These are phyloP conservation scores for Suillus placidus DNA, from an alignment of 768 basidiomycete genomes.

Conservation along the genomic window DNA sequence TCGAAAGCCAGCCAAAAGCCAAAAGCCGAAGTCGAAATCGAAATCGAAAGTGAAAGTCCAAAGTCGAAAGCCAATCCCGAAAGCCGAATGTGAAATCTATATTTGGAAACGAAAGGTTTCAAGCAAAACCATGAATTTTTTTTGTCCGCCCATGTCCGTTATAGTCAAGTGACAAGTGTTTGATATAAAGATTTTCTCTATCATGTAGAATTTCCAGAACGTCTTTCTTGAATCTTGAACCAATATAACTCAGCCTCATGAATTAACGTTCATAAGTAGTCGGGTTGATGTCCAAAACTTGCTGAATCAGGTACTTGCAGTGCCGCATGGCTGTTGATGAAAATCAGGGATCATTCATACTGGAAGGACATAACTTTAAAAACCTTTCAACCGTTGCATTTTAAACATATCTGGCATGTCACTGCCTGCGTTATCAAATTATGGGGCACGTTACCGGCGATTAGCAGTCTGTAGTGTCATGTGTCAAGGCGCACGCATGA, in stretches of 20 bases:
- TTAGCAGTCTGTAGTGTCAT: neutral
- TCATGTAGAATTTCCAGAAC: neutral
- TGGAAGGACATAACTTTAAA: neutral
- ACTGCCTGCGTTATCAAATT: neutral
- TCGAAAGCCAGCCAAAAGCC: too few relatives aligned
- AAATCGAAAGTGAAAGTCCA: too few relatives aligned
- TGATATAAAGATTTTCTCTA: neutral
- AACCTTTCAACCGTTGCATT: neutral
- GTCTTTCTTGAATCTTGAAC: neutral
- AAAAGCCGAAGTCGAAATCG: too few relatives aligned
- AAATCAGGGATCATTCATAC: neutral
- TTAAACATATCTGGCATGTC: neutral
- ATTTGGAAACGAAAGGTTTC: too few relatives aligned
- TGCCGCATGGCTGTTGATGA: neutral
- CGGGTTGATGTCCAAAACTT: neutral
- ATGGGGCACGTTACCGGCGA: neutral
- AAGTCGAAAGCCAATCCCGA: too few relatives aligned
- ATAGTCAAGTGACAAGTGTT: neutral
- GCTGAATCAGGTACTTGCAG: neutral
- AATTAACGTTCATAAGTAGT: neutral
- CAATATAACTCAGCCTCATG: neutral
- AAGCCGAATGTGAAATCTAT: too few relatives aligned
- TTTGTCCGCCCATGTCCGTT: too few relatives aligned
- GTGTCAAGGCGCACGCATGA: too few relatives aligned
- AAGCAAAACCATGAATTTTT: too few relatives aligned